Evolutionary conservation across 1,284 basidiomycete species (phyloP), one percentile per base, ranked within the genome.

Genomic region (Apiotrichum veenhuisii): DNA sequence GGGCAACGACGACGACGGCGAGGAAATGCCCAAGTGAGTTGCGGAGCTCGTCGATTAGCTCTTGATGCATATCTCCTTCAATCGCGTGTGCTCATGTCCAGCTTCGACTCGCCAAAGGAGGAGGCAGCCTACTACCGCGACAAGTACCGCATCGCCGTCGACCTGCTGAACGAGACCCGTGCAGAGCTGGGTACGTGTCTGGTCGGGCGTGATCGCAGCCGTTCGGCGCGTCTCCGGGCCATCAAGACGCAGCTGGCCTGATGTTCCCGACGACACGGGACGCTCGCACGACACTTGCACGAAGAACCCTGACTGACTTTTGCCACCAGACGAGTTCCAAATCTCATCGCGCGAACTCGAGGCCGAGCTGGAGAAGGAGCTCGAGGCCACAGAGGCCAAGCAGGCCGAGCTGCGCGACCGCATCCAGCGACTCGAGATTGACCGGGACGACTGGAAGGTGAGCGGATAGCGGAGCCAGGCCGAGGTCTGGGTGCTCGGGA

Each of bases 371-470:
- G 91, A 94, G 80, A 84, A 84, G 63, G 93, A 96, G 73, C 80
- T 96, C 49, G 87, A 88, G 67, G 82, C 87, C 49, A 92, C 89
- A 45, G 92, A 96, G 79, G 87, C 87, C 74, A 82, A 86, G 15
- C 88, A 95, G 75, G 83, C 85, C 67, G 89, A 92, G 43, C 82
- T 95, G 52, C 85, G 83, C 75, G 80, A 85, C 58, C 88, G 87
- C 75, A 85, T 86, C 23, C 82, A 85, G 47, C 83, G 82, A 59
- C 82, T 89, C 37, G 88, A 93, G 69, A 77, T 75, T 37, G 91
- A 95, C 74, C 84, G 87, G 64, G 91, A 95, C 59, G 88, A 92
- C 42, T 94, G 91, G 91, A 96, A 92, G 86, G 92, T 92, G 64
- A 57, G 73, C 22, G 18, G 3, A n/a, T 5, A 40, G 38, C 17